These are phyloP conservation scores for Glonium stellatum DNA, from an alignment of 495 filamentous ascomycete genomes.

Conservation along the genomic window DNA sequence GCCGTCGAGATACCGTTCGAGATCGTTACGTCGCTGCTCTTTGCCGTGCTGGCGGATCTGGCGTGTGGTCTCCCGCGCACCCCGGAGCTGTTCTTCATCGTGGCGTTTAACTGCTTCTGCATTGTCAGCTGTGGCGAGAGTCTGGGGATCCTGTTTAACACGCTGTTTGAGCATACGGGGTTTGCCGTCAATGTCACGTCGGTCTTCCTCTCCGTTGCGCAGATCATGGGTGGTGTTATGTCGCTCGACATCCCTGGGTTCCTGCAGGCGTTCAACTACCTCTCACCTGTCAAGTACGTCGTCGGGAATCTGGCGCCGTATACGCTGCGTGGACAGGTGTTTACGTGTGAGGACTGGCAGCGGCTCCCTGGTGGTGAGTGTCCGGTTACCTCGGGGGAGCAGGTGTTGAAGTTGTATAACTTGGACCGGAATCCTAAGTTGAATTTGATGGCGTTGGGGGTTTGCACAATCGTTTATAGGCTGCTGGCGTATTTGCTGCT, in stretches of 20 bases:
- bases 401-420: constrained; percentile 58
- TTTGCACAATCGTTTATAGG: constrained; percentile 56
- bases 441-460: constrained; percentile 54
- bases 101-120: constrained; percentile 60
- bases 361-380: constrained; percentile 50
- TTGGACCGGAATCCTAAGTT: constrained; percentile 49
- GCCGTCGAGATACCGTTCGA: constrained; percentile 63
- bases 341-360: constrained; percentile 53
- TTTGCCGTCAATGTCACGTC: constrained; percentile 66
- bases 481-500: constrained; percentile 56
- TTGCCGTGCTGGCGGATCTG: constrained; percentile 51
- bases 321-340: constrained; percentile 47
- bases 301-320: constrained; percentile 57
- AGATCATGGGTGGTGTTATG: constrained; percentile 62
- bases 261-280: constrained; percentile 60
- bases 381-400: constrained; percentile 52
- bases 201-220: constrained; percentile 56
- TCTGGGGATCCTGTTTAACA: constrained; percentile 73
- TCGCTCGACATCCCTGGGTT: constrained; percentile 57
- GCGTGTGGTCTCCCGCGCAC: constrained; percentile 58
- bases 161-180: constrained; percentile 63
- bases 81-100: constrained; percentile 55
- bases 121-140: constrained; percentile 68
- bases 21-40: constrained; percentile 55
- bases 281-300: constrained; percentile 62